These are phyloP conservation scores for Trichoderma pleuroti DNA, from an alignment of 2,329 filamentous ascomycete species.

Conservation along the genomic window DNA sequence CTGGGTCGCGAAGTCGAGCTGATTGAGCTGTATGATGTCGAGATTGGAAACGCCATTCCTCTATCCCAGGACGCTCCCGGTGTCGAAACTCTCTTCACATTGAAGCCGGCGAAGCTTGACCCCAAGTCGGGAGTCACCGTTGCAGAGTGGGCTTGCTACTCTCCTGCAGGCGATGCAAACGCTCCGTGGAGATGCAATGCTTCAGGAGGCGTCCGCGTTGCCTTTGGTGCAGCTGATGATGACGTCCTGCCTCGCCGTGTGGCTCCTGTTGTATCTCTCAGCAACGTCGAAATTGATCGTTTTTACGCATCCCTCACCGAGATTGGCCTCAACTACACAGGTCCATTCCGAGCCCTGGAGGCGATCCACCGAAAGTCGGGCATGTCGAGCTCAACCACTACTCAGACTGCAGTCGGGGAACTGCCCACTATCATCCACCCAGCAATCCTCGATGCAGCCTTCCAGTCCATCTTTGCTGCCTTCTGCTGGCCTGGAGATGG, in stretches of 20 bases:
- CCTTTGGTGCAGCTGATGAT: background rate
- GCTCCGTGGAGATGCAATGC: background rate
- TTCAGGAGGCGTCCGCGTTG: background rate
- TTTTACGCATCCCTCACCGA: conserved; percentile 23
- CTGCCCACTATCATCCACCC: background rate
- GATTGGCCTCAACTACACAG: conserved; percentile 23
- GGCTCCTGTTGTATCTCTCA: background rate
- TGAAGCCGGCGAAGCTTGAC: background rate
- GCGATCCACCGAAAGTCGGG: background rate
- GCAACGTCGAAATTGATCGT: conserved; percentile 21
- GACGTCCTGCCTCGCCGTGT: background rate
- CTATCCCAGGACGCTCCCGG: background rate
- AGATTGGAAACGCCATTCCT: conserved; percentile 11
- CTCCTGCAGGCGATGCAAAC: background rate
- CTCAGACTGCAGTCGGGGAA: background rate
- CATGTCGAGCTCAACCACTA: background rate
- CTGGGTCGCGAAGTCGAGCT: background rate
- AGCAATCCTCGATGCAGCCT: background rate
- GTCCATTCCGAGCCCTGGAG: conserved; percentile 22
- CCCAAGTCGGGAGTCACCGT: background rate
- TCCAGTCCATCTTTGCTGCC: background rate
- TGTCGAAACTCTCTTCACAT: background rate
- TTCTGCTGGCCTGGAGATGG: background rate
- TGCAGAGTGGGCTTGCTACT: conserved; percentile 16
- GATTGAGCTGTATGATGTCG: conserved; percentile 6